These are phyloP conservation scores for Acorus calamus DNA, from an alignment of 106 monocot species.

Conservation along the genomic window DNA sequence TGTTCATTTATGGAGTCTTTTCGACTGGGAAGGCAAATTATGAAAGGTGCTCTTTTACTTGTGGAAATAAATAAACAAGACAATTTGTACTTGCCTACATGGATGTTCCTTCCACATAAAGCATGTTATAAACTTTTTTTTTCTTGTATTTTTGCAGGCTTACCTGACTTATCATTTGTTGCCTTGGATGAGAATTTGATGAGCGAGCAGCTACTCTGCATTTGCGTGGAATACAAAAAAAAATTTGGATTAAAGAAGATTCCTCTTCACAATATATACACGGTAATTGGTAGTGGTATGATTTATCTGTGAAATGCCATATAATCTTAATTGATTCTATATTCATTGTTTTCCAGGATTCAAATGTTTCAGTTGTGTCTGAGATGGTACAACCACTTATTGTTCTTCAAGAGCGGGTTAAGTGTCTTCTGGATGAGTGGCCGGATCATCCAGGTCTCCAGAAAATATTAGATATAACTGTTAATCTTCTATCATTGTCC, in stretches of 20 bases:
- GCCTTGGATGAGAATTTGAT: slow-evolving; percentile 57
- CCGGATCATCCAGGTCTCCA: slow-evolving; percentile 75
- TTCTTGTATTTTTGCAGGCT: slow-evolving; percentile 28
- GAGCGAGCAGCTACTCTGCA: slow-evolving; percentile 54
- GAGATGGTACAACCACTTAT: slow-evolving; percentile 58
- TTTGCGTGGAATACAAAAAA: slow-evolving; percentile 41
- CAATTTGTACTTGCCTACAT: background rate
- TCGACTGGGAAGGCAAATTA: slow-evolving; percentile 41
- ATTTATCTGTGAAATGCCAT: background rate
- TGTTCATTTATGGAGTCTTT: slow-evolving; percentile 56
- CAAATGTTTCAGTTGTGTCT: slow-evolving; percentile 45
- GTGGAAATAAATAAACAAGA: too few species aligned
- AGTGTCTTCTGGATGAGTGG: slow-evolving; percentile 47
- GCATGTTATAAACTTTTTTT: background rate
- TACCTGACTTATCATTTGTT: slow-evolving; percentile 23
- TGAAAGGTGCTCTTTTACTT: slow-evolving; percentile 36
- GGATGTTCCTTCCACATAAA: background rate
- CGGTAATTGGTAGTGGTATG: slow-evolving; percentile 20
- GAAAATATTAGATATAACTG: slow-evolving; percentile 41
- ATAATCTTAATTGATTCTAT: background rate
- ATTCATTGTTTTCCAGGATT: slow-evolving; percentile 35
- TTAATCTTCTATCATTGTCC: slow-evolving; percentile 44
- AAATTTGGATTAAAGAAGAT: slow-evolving; percentile 7
- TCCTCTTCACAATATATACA: slow-evolving; percentile 49
- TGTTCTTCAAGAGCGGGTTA: slow-evolving; percentile 30